These are phyloP conservation scores for Rhododendron vialii DNA, from an alignment of 148 eudicot genomes.

Conservation along the genomic window DNA sequence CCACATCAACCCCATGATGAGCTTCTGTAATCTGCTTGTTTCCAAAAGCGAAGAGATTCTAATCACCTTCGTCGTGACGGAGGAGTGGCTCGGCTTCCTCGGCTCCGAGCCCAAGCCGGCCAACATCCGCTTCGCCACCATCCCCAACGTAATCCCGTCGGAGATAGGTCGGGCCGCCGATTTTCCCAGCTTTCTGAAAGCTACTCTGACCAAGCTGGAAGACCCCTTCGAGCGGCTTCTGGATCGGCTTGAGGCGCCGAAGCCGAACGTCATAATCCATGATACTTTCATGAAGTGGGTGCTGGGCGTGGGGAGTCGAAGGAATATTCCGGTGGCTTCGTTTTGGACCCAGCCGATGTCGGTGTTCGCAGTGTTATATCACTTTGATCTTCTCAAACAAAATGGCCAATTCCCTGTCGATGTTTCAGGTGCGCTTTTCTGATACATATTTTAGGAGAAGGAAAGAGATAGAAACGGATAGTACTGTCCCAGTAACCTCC, in stretches of 20 bases:
- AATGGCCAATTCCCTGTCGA: constrained; percentile 9
- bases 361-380: not conserved
- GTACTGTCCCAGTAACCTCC: too few relatives aligned
- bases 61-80: constrained; percentile 30
- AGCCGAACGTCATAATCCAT: constrained; percentile 5
- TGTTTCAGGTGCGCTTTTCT: constrained; percentile 6
- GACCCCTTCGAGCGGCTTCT: constrained; percentile 22
- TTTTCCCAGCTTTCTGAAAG: constrained; percentile 11
- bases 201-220: constrained; percentile 15
- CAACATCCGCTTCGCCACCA: constrained; percentile 10
- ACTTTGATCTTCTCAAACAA: constrained; percentile 11
- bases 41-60: not conserved
- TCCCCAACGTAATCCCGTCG: constrained; percentile 26
- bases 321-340: constrained; percentile 16
- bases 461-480: not conserved
- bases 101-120: constrained; percentile 5
- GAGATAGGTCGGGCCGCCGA: constrained; percentile 19
- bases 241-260: constrained; percentile 14
- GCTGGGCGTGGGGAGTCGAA: constrained; percentile 9
- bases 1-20: constrained; percentile 31
- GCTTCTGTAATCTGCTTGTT: constrained; percentile 9
- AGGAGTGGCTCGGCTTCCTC: constrained; percentile 33
- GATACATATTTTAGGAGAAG: not conserved
- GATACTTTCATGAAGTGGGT: constrained; percentile 1
- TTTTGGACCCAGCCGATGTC: not conserved